Base-by-base conservation (phyloP, 1,139 yeast genomes). In the Schizosaccharomyces versatilis region DNA sequence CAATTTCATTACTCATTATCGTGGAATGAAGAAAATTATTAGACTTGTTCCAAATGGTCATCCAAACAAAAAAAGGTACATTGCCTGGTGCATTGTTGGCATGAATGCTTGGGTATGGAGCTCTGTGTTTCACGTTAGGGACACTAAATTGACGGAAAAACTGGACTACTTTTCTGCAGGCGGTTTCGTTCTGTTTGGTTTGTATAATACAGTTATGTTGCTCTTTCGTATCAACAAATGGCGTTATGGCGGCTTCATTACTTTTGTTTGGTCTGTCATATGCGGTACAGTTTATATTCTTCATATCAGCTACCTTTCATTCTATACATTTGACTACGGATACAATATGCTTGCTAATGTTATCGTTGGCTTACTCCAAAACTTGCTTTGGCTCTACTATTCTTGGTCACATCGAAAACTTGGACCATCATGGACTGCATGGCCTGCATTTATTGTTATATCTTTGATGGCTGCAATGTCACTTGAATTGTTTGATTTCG, bases 321-420 rank as follows among this genome's bases (percentile, higher is more conserved):
- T 68, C 51, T 66, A 76, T 12, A 81, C 80, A 62, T 90, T 96
- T 88, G 82, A 86, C 59, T 90, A 90, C 67, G 80, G 94, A 1
- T 90, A 90, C 67, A 90, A 90, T 69, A 90, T 90, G 97, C 75
- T 78, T 62, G 95, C 94, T 38, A 90, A 93, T 63, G 80, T 90
- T 1, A 67, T 75, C 1, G 75, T 85, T 55, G 98, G 96, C 0
- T 58, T 85, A 2, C 60, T 80, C 5, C 96, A 88, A 62, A 84
- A 86, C 66, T 60, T 75, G 6, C 61, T 73, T 41, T 76, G 79
- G 80, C 61, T 67, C 9, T 64, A 62, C 42, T 68, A 68, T 54
- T 62, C 71, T 5, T 56, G 70, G 32, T 38, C 55, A 3, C 32
- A 52, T 53, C 61, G 47, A 12, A 54, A 56, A 36, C 56, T 41